phyloP scores from a whole-genome alignment of 106 monocot species.

The Apostasia shenzhenica region DNA sequence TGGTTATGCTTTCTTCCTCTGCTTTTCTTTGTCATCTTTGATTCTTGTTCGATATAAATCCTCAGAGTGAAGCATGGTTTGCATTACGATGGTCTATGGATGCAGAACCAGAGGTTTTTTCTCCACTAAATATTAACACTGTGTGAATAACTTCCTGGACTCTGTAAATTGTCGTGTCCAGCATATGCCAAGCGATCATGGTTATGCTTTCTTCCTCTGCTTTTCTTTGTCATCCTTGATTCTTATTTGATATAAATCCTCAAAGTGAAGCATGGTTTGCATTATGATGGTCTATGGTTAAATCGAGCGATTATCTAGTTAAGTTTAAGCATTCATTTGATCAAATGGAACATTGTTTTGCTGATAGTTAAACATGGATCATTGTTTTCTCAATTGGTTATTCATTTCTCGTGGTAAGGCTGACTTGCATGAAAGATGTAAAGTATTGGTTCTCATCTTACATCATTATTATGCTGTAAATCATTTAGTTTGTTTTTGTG shows the following conservation, averaged over 20 bases:
- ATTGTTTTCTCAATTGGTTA: too few relatives aligned
- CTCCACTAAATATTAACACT: background rate
- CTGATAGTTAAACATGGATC: too few relatives aligned
- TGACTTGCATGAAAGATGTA: too few relatives aligned
- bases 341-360: too few relatives aligned
- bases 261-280: too few relatives aligned
- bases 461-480: too few relatives aligned
- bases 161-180: background rate
- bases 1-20: background rate
- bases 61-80: too few relatives aligned
- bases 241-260: background rate
- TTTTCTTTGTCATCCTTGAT: background rate
- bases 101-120: constrained; percentile 83
- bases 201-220: background rate
- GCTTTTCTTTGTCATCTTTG: background rate
- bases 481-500: too few relatives aligned
- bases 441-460: too few relatives aligned
- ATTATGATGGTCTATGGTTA: constrained; percentile 29
- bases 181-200: background rate
- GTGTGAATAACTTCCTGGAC: background rate
- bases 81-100: constrained; percentile 35
- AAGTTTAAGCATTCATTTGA: too few relatives aligned
- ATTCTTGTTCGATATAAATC: background rate
- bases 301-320: too few relatives aligned
- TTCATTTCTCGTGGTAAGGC: too few relatives aligned